Evolutionary conservation across 2,329 filamentous ascomycete species (phyloP).

Genomic region (Beauveria pseudobassiana): DNA sequence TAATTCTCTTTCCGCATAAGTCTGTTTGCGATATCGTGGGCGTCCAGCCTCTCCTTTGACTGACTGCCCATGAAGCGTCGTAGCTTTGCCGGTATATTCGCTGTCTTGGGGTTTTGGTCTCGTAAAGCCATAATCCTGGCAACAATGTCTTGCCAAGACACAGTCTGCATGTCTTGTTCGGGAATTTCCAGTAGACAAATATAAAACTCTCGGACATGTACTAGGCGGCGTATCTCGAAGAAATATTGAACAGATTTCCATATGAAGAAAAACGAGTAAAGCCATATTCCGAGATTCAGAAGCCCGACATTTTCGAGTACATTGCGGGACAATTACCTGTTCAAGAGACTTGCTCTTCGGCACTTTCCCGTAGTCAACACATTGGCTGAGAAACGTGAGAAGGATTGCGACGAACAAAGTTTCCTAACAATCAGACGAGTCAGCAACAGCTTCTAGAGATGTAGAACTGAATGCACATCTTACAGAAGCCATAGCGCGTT

Average conservation of each 20-base stretch:
- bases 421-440: conserved; percentile 42
- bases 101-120: conserved; percentile 79
- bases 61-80: conserved; percentile 65
- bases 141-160: conserved; percentile 90
- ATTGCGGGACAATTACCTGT: conserved; percentile 60
- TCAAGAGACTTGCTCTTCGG: conserved; percentile 51
- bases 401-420: conserved; percentile 77
- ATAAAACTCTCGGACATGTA: conserved; percentile 80
- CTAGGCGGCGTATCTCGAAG: conserved; percentile 64
- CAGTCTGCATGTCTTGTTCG: conserved; percentile 79
- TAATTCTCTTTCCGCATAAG: conserved; percentile 97
- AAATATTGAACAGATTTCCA: conserved; percentile 70
- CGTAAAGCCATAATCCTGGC: conserved; percentile 75
- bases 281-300: conserved; percentile 75
- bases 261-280: conserved; percentile 80
- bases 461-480: conserved; percentile 22
- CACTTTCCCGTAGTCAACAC: conserved; percentile 74
- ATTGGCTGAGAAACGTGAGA: conserved; percentile 76
- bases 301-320: conserved; percentile 66
- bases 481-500: conserved; percentile 66
- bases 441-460: background rate
- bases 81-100: conserved; percentile 43
- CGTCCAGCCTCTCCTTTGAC: conserved; percentile 89
- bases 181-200: conserved; percentile 74
- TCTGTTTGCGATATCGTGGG: conserved; percentile 93